Evolutionary conservation across 2,329 filamentous ascomycete species (phyloP).

Genomic region (Neurospora sp.): DNA sequence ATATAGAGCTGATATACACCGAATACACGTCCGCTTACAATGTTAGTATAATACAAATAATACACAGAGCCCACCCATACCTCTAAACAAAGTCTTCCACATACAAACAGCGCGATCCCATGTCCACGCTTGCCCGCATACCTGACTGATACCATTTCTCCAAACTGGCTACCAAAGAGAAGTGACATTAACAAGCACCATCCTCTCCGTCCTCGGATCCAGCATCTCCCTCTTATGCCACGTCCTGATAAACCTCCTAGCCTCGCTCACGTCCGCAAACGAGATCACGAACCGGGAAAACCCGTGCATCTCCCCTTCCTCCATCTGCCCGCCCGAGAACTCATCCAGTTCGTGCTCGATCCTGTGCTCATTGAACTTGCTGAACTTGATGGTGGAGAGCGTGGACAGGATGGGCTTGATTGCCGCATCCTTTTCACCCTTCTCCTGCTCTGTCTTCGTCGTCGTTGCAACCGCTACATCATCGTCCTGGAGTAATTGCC

Average conservation of each 20-base stretch:
- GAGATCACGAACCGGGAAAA: constrained; percentile 41
- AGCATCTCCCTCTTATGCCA: constrained; percentile 31
- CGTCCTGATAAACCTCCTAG: constrained; percentile 36
- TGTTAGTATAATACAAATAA: background rate
- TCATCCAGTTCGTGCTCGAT: constrained; percentile 14
- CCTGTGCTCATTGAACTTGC: background rate
- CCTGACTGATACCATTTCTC: too few relatives aligned
- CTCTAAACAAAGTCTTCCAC: background rate
- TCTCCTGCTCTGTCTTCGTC: constrained; percentile 9
- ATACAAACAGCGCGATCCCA: background rate
- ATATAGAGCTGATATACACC: background rate
- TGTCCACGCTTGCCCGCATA: background rate
- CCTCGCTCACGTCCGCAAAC: constrained; percentile 44
- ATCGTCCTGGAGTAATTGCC: constrained; percentile 18
- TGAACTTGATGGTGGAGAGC: background rate
- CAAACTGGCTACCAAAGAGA: constrained; percentile 18
- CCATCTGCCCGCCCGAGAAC: background rate
- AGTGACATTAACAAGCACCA: constrained; percentile 19
- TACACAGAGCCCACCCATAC: background rate
- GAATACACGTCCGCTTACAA: too few relatives aligned
- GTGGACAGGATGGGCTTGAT: background rate
- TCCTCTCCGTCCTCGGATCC: constrained; percentile 13
- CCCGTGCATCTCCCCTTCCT: constrained; percentile 24
- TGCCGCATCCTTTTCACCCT: background rate
- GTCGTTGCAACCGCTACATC: background rate